Conservation (phyloP, 352 stramenopile genomes). For the Elongisporangium prolatum region DNA sequence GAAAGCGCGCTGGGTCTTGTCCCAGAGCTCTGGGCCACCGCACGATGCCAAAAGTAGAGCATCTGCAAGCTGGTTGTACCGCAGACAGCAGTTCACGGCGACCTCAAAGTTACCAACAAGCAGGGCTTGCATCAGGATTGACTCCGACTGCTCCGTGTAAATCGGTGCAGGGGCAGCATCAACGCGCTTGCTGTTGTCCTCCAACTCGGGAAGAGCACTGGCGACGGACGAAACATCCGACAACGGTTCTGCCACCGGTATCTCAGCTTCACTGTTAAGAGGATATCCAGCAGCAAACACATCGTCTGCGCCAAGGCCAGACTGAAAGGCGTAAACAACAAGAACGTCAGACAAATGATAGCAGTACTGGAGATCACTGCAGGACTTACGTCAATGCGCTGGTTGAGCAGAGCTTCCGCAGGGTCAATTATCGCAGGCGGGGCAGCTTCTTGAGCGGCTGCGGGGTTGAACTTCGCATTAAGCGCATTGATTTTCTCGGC, state of each 20-base stretch:
- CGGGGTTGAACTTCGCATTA: constrained; percentile 75
- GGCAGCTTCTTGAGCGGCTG: constrained; percentile 24
- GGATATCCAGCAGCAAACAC: constrained; percentile 73
- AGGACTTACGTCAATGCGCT: constrained; percentile 69
- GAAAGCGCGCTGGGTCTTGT: constrained; percentile 94
- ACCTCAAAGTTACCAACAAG: constrained; percentile 98
- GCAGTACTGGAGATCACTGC: constrained; percentile 2
- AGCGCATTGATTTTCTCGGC: constrained; percentile 88
- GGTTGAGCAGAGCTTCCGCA: constrained; percentile 36
- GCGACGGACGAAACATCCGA: constrained; percentile 44
- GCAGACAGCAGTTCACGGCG: constrained; percentile 96
- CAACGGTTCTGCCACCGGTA: constrained; percentile 31
- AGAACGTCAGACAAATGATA: constrained; percentile 2
- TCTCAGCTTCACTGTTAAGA: constrained; percentile 27
- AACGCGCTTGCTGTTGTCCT: constrained; percentile 73
- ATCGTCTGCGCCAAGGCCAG: constrained; percentile 61
- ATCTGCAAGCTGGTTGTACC: constrained; percentile 95
- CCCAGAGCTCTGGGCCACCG: constrained; percentile 93
- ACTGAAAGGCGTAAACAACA: constrained; percentile 23
- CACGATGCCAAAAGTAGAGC: constrained; percentile 92
- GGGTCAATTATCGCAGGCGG: constrained; percentile 13
- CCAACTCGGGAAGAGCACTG: constrained; percentile 38
- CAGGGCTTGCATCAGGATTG: constrained; percentile 92
- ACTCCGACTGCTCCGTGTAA: constrained; percentile 90
- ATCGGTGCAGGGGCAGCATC: constrained; percentile 56